phyloP scores from a whole-genome alignment of 2,329 filamentous ascomycete genomes.

The Purpureocillium takamizusanense region DNA sequence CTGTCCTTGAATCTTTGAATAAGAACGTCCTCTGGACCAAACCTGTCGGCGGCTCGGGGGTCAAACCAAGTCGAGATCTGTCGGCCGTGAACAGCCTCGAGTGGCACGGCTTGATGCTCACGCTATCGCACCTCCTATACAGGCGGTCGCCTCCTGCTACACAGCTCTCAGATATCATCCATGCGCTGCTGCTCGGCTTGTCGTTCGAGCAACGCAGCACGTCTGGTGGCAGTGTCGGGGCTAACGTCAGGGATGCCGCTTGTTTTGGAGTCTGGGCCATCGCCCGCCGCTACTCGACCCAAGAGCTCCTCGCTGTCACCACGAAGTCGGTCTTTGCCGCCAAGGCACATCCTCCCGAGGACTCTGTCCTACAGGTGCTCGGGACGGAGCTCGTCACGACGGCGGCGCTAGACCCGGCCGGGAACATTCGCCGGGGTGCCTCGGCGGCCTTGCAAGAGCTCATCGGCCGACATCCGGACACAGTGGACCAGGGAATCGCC shows the following conservation, averaged over 20 bases:
- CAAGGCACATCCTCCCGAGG: slow-evolving; percentile 21
- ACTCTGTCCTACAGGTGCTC: slow-evolving; percentile 62
- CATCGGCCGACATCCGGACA: slow-evolving; percentile 85
- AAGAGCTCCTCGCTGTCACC: slow-evolving; percentile 61
- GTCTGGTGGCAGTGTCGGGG: slow-evolving; percentile 76
- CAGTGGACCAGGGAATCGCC: slow-evolving; percentile 68
- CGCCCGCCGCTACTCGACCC: slow-evolving; percentile 75
- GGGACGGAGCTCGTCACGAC: slow-evolving; percentile 74
- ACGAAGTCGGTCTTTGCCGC: slow-evolving; percentile 33
- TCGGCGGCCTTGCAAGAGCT: slow-evolving; percentile 93
- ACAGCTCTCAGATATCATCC: slow-evolving; percentile 65
- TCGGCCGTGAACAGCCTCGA: slow-evolving; percentile 69
- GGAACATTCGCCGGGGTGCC: slow-evolving; percentile 86
- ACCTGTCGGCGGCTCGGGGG: slow-evolving; percentile 21
- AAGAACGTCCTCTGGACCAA: slow-evolving; percentile 47
- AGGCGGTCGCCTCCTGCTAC: slow-evolving; percentile 66
- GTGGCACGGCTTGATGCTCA: slow-evolving; percentile 90
- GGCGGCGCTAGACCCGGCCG: slow-evolving; percentile 78
- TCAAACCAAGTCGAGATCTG: slow-evolving; percentile 45
- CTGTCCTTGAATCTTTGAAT: slow-evolving; percentile 63
- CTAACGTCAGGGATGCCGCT: slow-evolving; percentile 87
- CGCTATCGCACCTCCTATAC: slow-evolving; percentile 79
- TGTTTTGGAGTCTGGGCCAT: slow-evolving; percentile 96
- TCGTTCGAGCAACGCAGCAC: slow-evolving; percentile 83
- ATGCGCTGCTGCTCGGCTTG: slow-evolving; percentile 68